Conservation (phyloP, 2,329 filamentous ascomycete genomes). For the Hypomyces perniciosus region DNA sequence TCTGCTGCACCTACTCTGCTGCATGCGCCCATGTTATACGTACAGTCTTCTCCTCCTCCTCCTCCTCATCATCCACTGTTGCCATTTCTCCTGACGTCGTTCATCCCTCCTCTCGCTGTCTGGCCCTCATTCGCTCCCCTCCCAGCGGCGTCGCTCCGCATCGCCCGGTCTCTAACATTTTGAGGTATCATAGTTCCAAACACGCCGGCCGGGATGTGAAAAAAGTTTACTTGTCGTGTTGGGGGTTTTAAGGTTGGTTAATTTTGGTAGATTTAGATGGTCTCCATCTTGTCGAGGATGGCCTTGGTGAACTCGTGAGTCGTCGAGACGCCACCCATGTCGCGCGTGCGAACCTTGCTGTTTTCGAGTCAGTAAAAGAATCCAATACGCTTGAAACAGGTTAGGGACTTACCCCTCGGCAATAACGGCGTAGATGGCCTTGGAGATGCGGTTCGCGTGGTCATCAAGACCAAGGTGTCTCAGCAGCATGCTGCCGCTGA, state of each 20-base stretch:
- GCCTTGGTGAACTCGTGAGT: conserved; percentile 95
- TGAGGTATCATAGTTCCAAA: conserved; percentile 12
- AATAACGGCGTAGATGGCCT: conserved; percentile 72
- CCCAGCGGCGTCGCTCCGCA: conserved; percentile 6
- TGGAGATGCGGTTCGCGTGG: conserved; percentile 96
- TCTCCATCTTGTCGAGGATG: conserved; percentile 93
- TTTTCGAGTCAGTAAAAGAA: conserved; percentile 34
- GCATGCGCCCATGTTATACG: too few relatives aligned
- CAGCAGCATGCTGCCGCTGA: conserved; percentile 94
- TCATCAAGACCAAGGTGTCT: conserved; percentile 95
- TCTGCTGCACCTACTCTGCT: too few relatives aligned
- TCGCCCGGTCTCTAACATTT: conserved; percentile 4
- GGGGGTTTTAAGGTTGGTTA: conserved; percentile 12
- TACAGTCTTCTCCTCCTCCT: too few relatives aligned
- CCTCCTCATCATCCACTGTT: background rate
- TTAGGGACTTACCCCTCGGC: conserved; percentile 68
- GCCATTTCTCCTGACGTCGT: background rate
- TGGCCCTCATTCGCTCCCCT: background rate
- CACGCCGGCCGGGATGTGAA: conserved; percentile 5
- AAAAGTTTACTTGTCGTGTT: conserved; percentile 8
- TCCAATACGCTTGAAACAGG: background rate
- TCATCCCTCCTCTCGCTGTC: background rate
- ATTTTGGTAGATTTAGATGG: conserved; percentile 41
- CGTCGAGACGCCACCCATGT: conserved; percentile 88
- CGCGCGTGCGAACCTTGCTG: conserved; percentile 81